Evolutionary conservation across 768 basidiomycete species (phyloP).

Genomic region (Tulasnella sp.): DNA sequence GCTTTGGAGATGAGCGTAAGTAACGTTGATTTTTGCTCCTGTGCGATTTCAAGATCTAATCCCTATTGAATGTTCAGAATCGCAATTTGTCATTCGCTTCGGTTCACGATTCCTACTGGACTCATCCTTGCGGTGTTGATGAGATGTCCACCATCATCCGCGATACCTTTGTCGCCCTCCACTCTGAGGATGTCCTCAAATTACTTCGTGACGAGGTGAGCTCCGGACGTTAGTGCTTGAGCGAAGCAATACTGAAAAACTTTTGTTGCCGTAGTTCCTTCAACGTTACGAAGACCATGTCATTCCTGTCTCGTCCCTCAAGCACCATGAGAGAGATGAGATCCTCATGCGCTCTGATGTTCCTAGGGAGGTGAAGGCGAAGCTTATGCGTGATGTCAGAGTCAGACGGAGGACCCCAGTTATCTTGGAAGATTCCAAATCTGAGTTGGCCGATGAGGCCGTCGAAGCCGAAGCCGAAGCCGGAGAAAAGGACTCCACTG

Average conservation of each 20-base stretch:
- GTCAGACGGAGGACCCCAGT: slow-evolving; percentile 27
- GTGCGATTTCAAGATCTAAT: neutral
- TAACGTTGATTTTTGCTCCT: neutral
- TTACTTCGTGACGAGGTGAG: slow-evolving; percentile 63
- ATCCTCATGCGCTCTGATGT: slow-evolving; percentile 7
- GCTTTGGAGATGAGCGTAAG: slow-evolving; percentile 76
- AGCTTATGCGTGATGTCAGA: slow-evolving; percentile 21
- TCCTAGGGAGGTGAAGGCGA: neutral
- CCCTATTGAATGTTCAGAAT: slow-evolving; percentile 32
- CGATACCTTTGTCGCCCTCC: slow-evolving; percentile 84
- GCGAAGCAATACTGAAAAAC: slow-evolving; percentile 6
- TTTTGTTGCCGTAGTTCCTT: slow-evolving; percentile 38
- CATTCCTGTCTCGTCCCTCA: slow-evolving; percentile 42
- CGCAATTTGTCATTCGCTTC: slow-evolving; percentile 76
- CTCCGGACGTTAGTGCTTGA: slow-evolving; percentile 14
- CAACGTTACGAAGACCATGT: slow-evolving; percentile 65
- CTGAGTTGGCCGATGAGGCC: slow-evolving; percentile 24
- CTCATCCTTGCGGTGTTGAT: slow-evolving; percentile 78
- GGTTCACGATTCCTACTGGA: slow-evolving; percentile 99
- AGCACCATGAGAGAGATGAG: slow-evolving; percentile 6
- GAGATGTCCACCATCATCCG: slow-evolving; percentile 81
- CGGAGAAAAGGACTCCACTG: neutral
- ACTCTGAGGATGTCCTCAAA: slow-evolving; percentile 71
- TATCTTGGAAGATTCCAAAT: slow-evolving; percentile 23
- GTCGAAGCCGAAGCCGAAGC: slow-evolving; percentile 17